Conservation (phyloP, 805 yeast species). For the Kregervanrija pseudodelftensis region DNA sequence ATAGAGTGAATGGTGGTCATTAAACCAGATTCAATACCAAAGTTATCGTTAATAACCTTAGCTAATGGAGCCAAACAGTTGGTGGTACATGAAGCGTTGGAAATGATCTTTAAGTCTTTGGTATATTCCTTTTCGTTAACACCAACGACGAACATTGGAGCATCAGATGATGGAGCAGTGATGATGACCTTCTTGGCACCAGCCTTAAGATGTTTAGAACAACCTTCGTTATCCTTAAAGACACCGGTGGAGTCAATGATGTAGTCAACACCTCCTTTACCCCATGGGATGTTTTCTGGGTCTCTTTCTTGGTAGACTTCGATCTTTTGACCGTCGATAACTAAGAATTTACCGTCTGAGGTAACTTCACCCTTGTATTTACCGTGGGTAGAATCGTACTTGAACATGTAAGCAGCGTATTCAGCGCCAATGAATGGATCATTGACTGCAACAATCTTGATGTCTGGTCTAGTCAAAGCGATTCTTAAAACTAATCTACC, state of each 20-base stretch:
- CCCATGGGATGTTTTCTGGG: constrained; percentile 89
- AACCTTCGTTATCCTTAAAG: constrained; percentile 76
- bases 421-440: constrained; percentile 88
- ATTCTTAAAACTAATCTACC: constrained; percentile 86
- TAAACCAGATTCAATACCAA: constrained; percentile 85
- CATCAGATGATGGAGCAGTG: constrained; percentile 91
- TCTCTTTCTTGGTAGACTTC: constrained; percentile 72
- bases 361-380: constrained; percentile 69
- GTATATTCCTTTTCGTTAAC: constrained; percentile 79
- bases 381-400: constrained; percentile 93
- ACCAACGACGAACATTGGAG: constrained; percentile 93
- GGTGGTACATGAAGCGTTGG: constrained; percentile 95
- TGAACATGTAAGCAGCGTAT: constrained; percentile 92
- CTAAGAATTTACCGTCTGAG: constrained; percentile 46
- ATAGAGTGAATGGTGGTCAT: constrained; percentile 96
- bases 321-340: constrained; percentile 65
- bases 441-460: constrained; percentile 80
- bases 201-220: constrained; percentile 75
- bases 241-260: constrained; percentile 94
- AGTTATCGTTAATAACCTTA: constrained; percentile 78
- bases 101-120: constrained; percentile 66
- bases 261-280: constrained; percentile 69
- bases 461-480: constrained; percentile 66
- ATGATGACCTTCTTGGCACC: constrained; percentile 95
- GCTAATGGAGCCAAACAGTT: constrained; percentile 94